Percentiles rank a stretch among this genome's conserved stretches.
Conservation (phyloP, 768 basidiomycete genomes). For the Russula foetens region DNA sequence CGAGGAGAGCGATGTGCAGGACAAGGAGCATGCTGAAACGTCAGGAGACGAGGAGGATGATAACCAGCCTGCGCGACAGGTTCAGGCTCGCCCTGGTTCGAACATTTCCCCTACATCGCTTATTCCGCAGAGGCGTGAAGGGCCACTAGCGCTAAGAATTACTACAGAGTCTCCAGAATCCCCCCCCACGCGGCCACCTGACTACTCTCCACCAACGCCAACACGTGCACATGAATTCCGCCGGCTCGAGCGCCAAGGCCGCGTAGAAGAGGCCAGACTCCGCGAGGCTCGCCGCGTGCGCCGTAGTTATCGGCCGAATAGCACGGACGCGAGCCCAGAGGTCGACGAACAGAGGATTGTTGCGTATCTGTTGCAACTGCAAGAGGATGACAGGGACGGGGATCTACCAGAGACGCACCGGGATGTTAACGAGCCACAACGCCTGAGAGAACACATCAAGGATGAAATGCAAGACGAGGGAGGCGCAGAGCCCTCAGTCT, state of each 20-base stretch:
- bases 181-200: background rate
- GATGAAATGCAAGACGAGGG: background rate
- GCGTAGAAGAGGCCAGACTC: conserved; percentile 14
- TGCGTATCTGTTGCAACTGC: background rate
- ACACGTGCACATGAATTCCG: conserved; percentile 21
- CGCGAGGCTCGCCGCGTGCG: conserved; percentile 7
- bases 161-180: conserved; percentile 9
- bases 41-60: conserved; percentile 1
- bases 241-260: conserved; percentile 7
- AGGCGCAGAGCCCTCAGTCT: background rate
- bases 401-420: background rate
- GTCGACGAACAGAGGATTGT: background rate
- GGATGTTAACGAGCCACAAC: background rate
- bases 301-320: background rate
- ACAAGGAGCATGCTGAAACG: conserved; percentile 4
- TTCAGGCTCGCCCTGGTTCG: background rate
- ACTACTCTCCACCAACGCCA: conserved; percentile 22
- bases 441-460: background rate
- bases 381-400: background rate
- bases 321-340: background rate
- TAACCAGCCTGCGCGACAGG: background rate
- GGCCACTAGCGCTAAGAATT: background rate
- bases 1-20: conserved; percentile 12
- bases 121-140: background rate
- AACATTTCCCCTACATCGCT: background rate